Evolutionary conservation across 2,329 filamentous ascomycete species (phyloP), one percentile per base, ranked within the genome.

Genomic region (Beauveria pseudobassiana): DNA sequence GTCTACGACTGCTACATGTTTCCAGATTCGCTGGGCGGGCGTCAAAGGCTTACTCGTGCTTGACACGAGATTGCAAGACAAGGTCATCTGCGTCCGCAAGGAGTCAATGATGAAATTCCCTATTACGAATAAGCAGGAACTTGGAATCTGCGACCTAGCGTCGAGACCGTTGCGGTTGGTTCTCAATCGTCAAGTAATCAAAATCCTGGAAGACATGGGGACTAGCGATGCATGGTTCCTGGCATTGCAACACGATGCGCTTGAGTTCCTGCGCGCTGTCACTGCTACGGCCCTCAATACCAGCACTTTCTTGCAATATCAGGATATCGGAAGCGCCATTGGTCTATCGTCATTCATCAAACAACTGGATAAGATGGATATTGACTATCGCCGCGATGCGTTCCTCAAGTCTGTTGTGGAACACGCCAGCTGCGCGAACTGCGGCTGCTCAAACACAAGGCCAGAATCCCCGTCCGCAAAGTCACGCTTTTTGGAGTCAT

Each of bases 401-500:
- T 96, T 96, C 61, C 77, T 96, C 8, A 84, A 84, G 18, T 80
- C 83, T 2, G 78, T 88, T 0, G 80, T 95, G 0, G 88, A 95
- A 67, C 81, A 90, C 8, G n/a, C n/a, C n/a, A n/a, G 0, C 75
- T 95, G n/a, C 77, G 82, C 2, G 87, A 89, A 65, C 76, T 96
- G 5, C 83, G 90, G 4, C 79, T 89, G 34, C 75, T 96, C 42
- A 96, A 96, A 70, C 86, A 95, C 73, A 88, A 87, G 58, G 85
- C 89, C 0, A 84, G 90, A 1, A 95, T 96, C 42, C 87, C 84
- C 0, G 82, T 96, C 0, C 73, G 81, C 0, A 72, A 87, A 0
- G 81, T 87, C n/a, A 92, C 90, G 0, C 78, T 96, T 0, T 92
- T 91, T 66, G 91, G 91, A 0, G 80, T 96, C 55, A 89, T 95